Base-by-base conservation (phyloP, 169 alveolate genomes). In the Plasmodium sp. region DNA sequence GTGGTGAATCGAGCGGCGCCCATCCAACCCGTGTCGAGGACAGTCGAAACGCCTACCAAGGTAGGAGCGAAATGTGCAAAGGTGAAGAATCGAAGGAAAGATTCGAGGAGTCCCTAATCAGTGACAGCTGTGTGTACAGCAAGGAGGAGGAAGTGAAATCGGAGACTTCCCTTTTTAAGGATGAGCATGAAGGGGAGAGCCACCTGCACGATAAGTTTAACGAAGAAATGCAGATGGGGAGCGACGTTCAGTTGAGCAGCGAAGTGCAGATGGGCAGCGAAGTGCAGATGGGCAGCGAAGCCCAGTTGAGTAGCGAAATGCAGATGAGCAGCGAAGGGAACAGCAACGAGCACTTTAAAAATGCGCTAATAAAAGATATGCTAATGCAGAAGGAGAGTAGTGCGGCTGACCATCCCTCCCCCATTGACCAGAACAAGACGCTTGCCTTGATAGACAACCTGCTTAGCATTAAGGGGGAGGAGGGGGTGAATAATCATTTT, bases 11-110 rank as follows among this genome's bases (percentile, higher is more conserved):
- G 27, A 22, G 27, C 27, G 27, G 27, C 27, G 27, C 27, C 27
- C 27, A 22, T 22, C 16, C 58, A 85, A 85, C 39, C 14, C 18
- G 41, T 34, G 31, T 16, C 18, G 41, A n/a, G 31, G 41, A 27
- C n/a, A 51, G 18, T n/a, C 0, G 22, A 34, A 34, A 27, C 9
- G 72, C 54, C 58, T 18, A 18, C 27, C 27, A 39, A 54, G 72
- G 16, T 86, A 75, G 27, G 14, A 74, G 72, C 18, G 41, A 84
- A 34, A 45, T 71, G 36, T 22, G 75, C 36, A 62, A 84, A 2
- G 43, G 75, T 33, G 93, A 75, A 33, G 84, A 84, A 16, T 72
- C 73, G 43, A 79, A 85, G n/a, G 93, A 77, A 9, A 56, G 45
- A 16, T 54, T 71, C 67, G 84, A 86, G 10, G 80, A 45, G 62